Evolutionary conservation across 2,329 filamentous ascomycete genomes (phyloP), one percentile per base, ranked within the genome.

Genomic region (Orbilia brochopaga): DNA sequence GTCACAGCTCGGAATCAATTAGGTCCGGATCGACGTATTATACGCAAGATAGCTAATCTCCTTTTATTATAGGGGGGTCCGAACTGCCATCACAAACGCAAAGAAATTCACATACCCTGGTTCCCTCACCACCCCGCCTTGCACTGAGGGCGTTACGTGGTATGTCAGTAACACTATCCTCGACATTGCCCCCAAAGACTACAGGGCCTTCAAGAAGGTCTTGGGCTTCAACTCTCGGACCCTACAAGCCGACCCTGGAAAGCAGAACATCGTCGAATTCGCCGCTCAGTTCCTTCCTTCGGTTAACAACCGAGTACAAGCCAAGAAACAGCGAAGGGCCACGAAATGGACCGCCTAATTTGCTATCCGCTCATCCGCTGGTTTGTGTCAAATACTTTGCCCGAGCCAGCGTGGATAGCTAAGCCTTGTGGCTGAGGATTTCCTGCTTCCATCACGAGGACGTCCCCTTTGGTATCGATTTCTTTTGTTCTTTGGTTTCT

Each of bases 71-170:
- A 76, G 73, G 6, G 56, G 66, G 10, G 67, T 75, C 11, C 59
- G 56, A 24, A 69, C 65, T 21, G 65, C 42, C 17, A 70, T 64
- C 30, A 66, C 65, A 21, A 42, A 30, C 19, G 59, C 60, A 19
- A 70, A 69, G 58, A 69, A 74, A 23, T 73, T 52, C 54, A 81
- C 78, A 23, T 82, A 84, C 77, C 76, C 79, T 1, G 82, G 82
- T 24, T 83, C 82, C 2, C 78, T 84, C 37, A 84, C 83, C 11
- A 83, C 82, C 7, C 82, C 83, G 19, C 83, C 82, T 1, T 84
- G 83, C 78, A 78, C 78, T 13, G 82, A 84, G 75, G 80, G 79
- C 21, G 82, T 84, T 30, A 77, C 77, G 69, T 84, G 83, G 83
- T 79, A 82, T 59, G 82, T 84, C 6, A 79, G 67, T 55, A 72